These are phyloP conservation scores for Prillingera fragicola DNA, from an alignment of 1,284 basidiomycete genomes.

Conservation along the genomic window DNA sequence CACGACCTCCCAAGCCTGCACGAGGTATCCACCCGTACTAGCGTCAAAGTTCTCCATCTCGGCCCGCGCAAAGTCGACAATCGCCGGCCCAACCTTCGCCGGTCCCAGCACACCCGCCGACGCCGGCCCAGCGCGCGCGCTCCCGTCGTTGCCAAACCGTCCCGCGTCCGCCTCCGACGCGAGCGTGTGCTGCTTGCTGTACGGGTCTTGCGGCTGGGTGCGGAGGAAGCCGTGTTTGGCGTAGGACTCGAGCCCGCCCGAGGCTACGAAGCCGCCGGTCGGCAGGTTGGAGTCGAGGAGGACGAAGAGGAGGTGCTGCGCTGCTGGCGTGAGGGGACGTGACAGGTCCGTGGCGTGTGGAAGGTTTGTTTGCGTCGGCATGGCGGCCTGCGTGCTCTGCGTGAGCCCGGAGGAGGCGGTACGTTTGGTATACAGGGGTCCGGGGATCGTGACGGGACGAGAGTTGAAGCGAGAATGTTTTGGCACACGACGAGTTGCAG, in stretches of 20 bases:
- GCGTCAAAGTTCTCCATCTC: slow-evolving; percentile 60
- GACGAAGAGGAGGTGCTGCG: slow-evolving; percentile 41
- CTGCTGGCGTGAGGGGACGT: background rate
- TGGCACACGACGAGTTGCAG: too few species aligned
- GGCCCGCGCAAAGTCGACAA: slow-evolving; percentile 40
- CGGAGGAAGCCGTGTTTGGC: slow-evolving; percentile 72
- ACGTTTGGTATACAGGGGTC: too few species aligned
- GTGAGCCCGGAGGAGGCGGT: too few species aligned
- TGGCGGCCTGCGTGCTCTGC: too few species aligned
- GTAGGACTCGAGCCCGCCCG: slow-evolving; percentile 85
- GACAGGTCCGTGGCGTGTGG: too few species aligned
- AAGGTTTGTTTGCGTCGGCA: too few species aligned
- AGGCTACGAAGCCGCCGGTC: slow-evolving; percentile 97
- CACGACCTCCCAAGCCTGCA: slow-evolving; percentile 56
- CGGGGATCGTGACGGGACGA: too few species aligned
- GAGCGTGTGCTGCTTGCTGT: background rate
- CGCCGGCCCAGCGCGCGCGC: background rate
- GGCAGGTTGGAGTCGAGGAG: slow-evolving; percentile 94
- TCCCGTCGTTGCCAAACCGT: background rate
- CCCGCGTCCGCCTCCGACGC: background rate
- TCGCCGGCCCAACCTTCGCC: slow-evolving; percentile 2
- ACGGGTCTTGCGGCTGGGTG: background rate
- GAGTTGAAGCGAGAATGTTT: too few species aligned
- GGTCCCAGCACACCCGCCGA: slow-evolving; percentile 10
- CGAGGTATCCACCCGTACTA: slow-evolving; percentile 69